Base-by-base conservation (phyloP, 139 green algal species). In the Tetraselmis chui region DNA sequence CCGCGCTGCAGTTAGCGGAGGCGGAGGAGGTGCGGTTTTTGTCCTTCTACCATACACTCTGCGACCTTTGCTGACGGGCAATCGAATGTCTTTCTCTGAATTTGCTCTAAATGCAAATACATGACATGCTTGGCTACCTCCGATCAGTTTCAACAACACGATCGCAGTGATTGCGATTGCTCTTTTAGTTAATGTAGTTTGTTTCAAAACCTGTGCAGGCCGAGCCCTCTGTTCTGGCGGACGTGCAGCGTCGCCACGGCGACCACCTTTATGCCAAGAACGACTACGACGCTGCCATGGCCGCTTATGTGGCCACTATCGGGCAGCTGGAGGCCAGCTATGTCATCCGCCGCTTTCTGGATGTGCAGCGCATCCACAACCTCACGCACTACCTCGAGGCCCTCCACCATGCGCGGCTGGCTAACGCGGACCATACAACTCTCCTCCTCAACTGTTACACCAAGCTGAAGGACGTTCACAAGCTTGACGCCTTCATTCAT, bases 401-500 rank as follows among this genome's bases (percentile, higher is more conserved):
- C 31, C 89, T 99, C 81, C 96, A 99, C 83, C 82, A 89, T 18
- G 31, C 79, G 87, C 90, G 91, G 1, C 78, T 91, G 30, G 95
- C 92, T 23, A 87, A 83, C 0, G 85, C 87, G 28, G 95, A 98
- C 85, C 95, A 98, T 92, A 98, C 96, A 58, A 98, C 95, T 0
- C 92, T 98, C 82, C 94, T 98, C 80, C 91, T 98, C 77, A 97
- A 97, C 88, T 98, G 93, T 89, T 98, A 96, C 89, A 95, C 93
- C 32, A 96, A 96, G 86, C 87, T 94, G 30, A 93, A 93, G 81
- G 91, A 96, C 75, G 88, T 95, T 11, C 79, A 80, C 30, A 98
- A 98, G 86, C 92, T 97, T 29, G 90, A 96, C 58, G 83, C 80
- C 18, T 97, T 97, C 85, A 89, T 97, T 2, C 77, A 84, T 80